A percentile compares a stretch with the other conserved stretches of the same genome.
These are phyloP conservation scores for Solanum chiquidenum DNA, from an alignment of 257 asterid species.

Conservation along the genomic window DNA sequence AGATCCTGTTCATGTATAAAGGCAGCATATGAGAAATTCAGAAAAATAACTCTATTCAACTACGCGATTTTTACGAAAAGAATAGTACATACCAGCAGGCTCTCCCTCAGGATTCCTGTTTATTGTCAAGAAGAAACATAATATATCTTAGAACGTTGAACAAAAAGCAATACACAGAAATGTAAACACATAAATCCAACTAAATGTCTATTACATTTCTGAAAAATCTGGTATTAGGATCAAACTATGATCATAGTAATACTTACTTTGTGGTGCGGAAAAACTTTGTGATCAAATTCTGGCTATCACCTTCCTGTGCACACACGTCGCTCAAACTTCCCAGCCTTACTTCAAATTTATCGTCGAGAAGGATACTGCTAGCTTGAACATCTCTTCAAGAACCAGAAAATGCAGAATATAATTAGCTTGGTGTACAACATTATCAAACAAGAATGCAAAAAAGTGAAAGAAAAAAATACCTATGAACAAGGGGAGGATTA, in stretches of 20 bases:
- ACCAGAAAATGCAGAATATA: constrained; percentile 1
- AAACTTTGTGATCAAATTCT: constrained; percentile 33
- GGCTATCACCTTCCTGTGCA: constrained; percentile 22
- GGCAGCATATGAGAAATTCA: background rate
- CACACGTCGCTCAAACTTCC: constrained; percentile 66
- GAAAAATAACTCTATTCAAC: background rate
- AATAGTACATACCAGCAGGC: constrained; percentile 27
- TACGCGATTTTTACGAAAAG: background rate
- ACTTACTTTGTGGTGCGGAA: constrained; percentile 49
- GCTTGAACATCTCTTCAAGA: constrained; percentile 65
- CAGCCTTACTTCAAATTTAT: constrained; percentile 63
- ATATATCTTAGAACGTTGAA: background rate
- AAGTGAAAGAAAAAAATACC: constrained; percentile 27
- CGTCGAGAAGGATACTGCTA: constrained; percentile 73
- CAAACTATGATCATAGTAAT: background rate
- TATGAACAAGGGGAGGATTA: constrained; percentile 60
- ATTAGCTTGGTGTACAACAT: background rate
- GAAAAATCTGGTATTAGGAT: background rate
- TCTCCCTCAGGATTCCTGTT: constrained; percentile 44
- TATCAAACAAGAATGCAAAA: background rate
- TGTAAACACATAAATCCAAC: background rate
- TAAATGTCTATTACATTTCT: background rate
- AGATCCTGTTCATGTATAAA: constrained; percentile 22
- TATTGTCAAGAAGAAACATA: constrained; percentile 2
- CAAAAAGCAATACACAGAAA: background rate